Base-by-base conservation (phyloP, 2,329 filamentous ascomycete genomes). In the Fusarium equiseti region DNA sequence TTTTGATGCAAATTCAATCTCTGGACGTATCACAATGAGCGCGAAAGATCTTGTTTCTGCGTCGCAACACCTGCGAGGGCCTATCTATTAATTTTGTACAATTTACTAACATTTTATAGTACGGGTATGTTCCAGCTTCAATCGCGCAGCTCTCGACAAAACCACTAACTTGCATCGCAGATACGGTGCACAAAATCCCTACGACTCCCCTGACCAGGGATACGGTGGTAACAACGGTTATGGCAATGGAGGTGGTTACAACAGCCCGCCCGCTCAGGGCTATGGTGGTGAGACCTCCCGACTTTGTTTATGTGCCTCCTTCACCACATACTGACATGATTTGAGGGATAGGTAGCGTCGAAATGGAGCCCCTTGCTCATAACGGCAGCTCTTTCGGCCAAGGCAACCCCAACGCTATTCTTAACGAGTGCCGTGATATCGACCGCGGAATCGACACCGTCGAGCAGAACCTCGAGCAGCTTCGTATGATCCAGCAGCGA, bases 361-460 rank as follows among this genome's bases (percentile, higher is more conserved):
- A 95, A 81, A 92, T 94, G 90, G 87, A 88, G 49, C 86, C 91
- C 15, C 86, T 92, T 48, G 80, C 84, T 46, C 85, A 86, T 66
- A 86, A 86, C 64, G 84, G 82, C 51, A 77, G 82, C 53, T 80
- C 81, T 51, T 85, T 86, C 55, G 84, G 79, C 43, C 78, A 80
- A 51, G 75, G 81, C 73, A 89, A 94, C 79, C 89, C 92, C 45
- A 94, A 93, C 78, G 88, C 88, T 60, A 92, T 97, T 73, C 87
- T 98, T 65, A 93, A 97, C 82, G 91, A 96, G 79, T 96, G 93
- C 82, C 88, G 89, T 63, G 90, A 93, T 48, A 92, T 98, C 78
- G 91, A 94, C 79, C 85, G 88, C 63, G 91, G 90, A 44, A 92
- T 98, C 76, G 88, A 92, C 68, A 85, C 90, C 63, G 89, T 98